A percentile compares a stretch with the other conserved stretches of the same genome.
Evolutionary conservation across 1,284 basidiomycete species (phyloP).

Genomic region (Phylloporus gajari): DNA sequence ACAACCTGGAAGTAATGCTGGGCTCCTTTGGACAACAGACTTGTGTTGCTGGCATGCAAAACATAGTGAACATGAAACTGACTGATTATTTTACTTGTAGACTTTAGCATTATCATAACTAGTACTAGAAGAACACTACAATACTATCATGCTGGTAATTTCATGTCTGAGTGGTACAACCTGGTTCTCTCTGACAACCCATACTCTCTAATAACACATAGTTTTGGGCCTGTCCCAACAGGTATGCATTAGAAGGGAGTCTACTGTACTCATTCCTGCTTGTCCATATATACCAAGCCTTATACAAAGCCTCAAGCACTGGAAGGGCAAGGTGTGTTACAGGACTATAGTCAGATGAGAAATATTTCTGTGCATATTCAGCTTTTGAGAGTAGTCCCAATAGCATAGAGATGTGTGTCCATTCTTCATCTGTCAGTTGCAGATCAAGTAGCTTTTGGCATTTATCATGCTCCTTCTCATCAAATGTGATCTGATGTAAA

Average conservation of each 20-base stretch:
- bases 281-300: background rate
- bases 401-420: background rate
- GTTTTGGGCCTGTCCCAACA: too few relatives aligned
- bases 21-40: conserved; percentile 1
- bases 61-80: background rate
- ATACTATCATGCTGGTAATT: too few relatives aligned
- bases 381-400: background rate
- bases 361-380: background rate
- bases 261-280: too few relatives aligned
- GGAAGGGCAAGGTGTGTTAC: background rate
- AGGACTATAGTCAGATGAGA: background rate
- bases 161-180: too few relatives aligned
- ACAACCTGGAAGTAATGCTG: conserved; percentile 32
- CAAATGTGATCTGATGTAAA: background rate
- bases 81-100: background rate
- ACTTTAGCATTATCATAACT: conserved; percentile 1
- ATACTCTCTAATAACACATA: too few relatives aligned
- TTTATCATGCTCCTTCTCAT: background rate
- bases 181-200: too few relatives aligned
- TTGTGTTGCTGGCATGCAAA: background rate
- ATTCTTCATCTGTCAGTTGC: background rate
- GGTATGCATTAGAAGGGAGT: too few relatives aligned
- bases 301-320: background rate
- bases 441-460: background rate
- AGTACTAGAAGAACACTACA: too few relatives aligned